Evolutionary conservation across 345 rosid species (phyloP).

Genomic region (Lagerstroemia speciosa): DNA sequence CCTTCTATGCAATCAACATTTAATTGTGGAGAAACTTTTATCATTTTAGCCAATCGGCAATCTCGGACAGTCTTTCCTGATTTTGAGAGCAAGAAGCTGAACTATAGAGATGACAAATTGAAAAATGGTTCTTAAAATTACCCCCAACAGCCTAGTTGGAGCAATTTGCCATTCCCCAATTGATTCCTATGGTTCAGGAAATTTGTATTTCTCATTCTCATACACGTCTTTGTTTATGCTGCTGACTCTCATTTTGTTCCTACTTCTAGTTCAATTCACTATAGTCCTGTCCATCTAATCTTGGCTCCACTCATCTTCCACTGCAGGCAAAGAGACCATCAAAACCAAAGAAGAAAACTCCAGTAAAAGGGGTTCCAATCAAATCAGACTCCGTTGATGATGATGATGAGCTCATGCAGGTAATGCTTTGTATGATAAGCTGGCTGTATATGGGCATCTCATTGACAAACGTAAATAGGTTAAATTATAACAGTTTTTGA

Average conservation of each 20-base stretch:
- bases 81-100: too few species aligned
- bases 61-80: too few species aligned
- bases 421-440: conserved; percentile 9
- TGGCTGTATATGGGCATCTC: background rate
- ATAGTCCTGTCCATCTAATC: background rate
- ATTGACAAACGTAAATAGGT: background rate
- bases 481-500: background rate
- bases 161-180: too few species aligned
- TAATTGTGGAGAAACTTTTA: background rate
- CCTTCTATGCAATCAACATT: background rate
- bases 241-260: too few species aligned
- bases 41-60: background rate
- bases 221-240: too few species aligned
- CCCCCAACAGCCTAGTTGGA: too few species aligned
- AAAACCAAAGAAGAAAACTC: conserved; percentile 30
- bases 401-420: conserved; percentile 47
- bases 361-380: conserved; percentile 16
- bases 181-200: too few species aligned
- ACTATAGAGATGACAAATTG: too few species aligned
- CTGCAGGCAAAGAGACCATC: conserved; percentile 27
- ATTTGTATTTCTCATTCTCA: too few species aligned
- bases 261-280: background rate
- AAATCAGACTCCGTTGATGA: conserved; percentile 26
- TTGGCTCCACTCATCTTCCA: background rate
- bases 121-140: too few species aligned